phyloP scores from a whole-genome alignment of 2,329 filamentous ascomycete species.

The Ceratocystiopsis sp. region DNA sequence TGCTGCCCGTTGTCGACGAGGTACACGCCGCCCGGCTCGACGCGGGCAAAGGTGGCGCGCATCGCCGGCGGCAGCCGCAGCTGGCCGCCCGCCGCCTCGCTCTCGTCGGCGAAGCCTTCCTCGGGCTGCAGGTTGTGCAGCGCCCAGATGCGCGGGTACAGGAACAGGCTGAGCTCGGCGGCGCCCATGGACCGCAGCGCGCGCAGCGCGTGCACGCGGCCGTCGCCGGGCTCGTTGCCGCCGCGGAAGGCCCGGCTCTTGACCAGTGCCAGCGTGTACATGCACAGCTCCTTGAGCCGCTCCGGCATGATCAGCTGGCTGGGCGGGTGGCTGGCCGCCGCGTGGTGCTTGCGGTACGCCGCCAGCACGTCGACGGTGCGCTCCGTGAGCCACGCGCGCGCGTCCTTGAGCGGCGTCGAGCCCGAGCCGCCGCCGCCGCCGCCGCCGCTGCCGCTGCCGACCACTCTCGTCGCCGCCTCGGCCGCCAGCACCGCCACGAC shows the following conservation, averaged over 20 bases:
- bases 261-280: slow-evolving; percentile 82
- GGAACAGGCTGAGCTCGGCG: slow-evolving; percentile 72
- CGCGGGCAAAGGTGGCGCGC: slow-evolving; percentile 68
- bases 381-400: slow-evolving; percentile 68
- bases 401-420: slow-evolving; percentile 66
- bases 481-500: slow-evolving; percentile 80
- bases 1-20: slow-evolving; percentile 90
- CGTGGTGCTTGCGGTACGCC: slow-evolving; percentile 83
- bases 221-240: slow-evolving; percentile 77
- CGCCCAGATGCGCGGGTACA: slow-evolving; percentile 87
- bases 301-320: slow-evolving; percentile 91
- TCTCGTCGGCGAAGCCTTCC: slow-evolving; percentile 90
- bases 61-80: slow-evolving; percentile 66
- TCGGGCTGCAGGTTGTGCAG: slow-evolving; percentile 75
- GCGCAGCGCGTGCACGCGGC: slow-evolving; percentile 78
- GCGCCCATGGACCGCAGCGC: slow-evolving; percentile 80
- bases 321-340: slow-evolving; percentile 63
- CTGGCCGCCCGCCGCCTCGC: slow-evolving; percentile 65
- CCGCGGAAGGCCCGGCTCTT: slow-evolving; percentile 91
- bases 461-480: slow-evolving; percentile 79
- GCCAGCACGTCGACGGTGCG: slow-evolving; percentile 86
- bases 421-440: slow-evolving; percentile 55
- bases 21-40: slow-evolving; percentile 88
- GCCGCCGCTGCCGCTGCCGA: no score
- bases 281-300: slow-evolving; percentile 86